phyloP scores from a whole-genome alignment of 352 stramenopile genomes.

The Phytophthora melonis region DNA sequence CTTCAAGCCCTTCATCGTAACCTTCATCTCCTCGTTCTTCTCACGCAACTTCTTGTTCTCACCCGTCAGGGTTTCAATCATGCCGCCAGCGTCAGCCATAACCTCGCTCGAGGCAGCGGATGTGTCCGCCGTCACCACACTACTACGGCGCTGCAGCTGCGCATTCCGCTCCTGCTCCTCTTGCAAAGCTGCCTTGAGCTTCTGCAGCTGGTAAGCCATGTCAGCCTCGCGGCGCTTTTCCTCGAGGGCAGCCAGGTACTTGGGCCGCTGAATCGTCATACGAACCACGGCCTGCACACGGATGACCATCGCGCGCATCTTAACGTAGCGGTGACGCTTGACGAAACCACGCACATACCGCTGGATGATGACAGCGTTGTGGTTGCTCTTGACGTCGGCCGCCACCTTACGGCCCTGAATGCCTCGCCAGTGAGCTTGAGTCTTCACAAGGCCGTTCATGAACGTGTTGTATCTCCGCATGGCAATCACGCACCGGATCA shows the following conservation, averaged over 20 bases:
- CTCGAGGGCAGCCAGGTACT: constrained; percentile 77
- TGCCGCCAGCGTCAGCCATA: constrained; percentile 82
- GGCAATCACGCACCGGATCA: constrained; percentile 82
- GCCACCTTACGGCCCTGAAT: constrained; percentile 72
- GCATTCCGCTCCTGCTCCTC: constrained; percentile 86
- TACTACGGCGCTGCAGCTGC: constrained; percentile 68
- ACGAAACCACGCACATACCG: constrained; percentile 79
- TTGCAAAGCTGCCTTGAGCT: constrained; percentile 79
- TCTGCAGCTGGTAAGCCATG: constrained; percentile 87
- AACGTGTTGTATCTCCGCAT: constrained; percentile 91
- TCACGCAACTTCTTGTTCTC: constrained; percentile 83
- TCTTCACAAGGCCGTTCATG: constrained; percentile 62
- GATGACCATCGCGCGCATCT: constrained; percentile 76
- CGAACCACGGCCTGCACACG: constrained; percentile 81
- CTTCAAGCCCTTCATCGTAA: constrained; percentile 67
- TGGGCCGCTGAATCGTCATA: constrained; percentile 85
- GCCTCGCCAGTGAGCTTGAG: constrained; percentile 78
- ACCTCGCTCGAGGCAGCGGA: constrained; percentile 62
- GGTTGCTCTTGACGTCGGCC: constrained; percentile 83
- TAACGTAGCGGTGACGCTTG: constrained; percentile 70
- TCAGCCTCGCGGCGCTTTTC: constrained; percentile 88
- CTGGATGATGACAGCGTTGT: constrained; percentile 87
- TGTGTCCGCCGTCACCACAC: constrained; percentile 45
- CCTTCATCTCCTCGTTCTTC: constrained; percentile 83
- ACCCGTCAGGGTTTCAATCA: constrained; percentile 86